Percentiles rank a stretch among this genome's conserved stretches.
phyloP scores from a whole-genome alignment of 805 yeast species.

The Saccharomycopsis guyanensis region DNA sequence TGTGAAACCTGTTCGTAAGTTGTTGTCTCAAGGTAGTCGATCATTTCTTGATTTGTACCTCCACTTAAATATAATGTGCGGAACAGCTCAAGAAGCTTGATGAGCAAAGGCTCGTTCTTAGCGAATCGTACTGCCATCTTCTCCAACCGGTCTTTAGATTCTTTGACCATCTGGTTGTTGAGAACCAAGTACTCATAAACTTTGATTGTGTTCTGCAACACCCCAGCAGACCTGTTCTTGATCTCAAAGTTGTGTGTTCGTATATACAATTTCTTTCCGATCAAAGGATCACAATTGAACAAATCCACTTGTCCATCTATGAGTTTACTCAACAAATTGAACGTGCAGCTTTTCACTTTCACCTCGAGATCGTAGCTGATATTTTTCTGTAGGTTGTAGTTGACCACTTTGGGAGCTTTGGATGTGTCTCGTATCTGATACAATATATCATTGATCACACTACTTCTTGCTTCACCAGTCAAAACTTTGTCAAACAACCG shows the following conservation, averaged over 20 bases:
- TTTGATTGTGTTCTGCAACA: conserved; percentile 13
- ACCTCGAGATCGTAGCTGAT: conserved; percentile 4
- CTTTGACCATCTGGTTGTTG: conserved; percentile 5
- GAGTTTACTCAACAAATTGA: conserved; percentile 15
- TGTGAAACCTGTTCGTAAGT: not conserved
- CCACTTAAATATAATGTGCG: not conserved
- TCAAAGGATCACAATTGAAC: conserved; percentile 19
- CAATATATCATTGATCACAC: conserved; percentile 11
- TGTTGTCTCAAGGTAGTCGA: not conserved
- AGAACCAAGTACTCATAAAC: conserved; percentile 12
- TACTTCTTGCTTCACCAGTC: not conserved
- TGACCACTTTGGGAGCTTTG: not conserved
- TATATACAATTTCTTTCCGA: conserved; percentile 8
- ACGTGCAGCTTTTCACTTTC: conserved; percentile 14
- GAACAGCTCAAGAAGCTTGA: not conserved
- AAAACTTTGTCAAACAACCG: conserved; percentile 24
- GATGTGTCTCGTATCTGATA: conserved; percentile 3
- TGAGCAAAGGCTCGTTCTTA: not conserved
- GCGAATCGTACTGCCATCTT: not conserved
- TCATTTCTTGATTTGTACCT: not conserved
- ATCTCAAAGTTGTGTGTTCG: conserved; percentile 18
- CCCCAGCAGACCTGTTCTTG: conserved; percentile 9
- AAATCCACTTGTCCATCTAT: conserved; percentile 20
- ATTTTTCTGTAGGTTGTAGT: conserved; percentile 11
- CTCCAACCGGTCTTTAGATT: conserved; percentile 4